These are phyloP conservation scores for Penicillium sclerotigenum DNA, from an alignment of 2,329 filamentous ascomycete genomes.

Conservation along the genomic window DNA sequence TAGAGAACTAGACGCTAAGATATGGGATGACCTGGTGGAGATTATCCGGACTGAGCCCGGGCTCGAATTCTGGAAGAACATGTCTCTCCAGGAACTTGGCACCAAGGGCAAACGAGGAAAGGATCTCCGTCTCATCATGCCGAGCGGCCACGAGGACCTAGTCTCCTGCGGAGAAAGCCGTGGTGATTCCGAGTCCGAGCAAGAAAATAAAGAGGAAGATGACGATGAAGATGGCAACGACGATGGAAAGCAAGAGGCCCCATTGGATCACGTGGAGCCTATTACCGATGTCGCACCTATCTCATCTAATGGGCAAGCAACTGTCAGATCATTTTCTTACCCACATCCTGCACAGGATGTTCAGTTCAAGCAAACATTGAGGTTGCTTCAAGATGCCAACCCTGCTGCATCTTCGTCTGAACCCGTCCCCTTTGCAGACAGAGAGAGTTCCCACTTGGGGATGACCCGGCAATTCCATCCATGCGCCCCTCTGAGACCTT, in stretches of 20 bases:
- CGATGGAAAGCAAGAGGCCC: neutral
- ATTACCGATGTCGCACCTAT: neutral
- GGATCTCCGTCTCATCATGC: slow-evolving; percentile 1
- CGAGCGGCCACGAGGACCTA: neutral
- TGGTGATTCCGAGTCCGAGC: neutral
- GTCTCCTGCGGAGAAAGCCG: neutral
- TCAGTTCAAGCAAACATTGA: neutral
- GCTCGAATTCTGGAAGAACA: slow-evolving; percentile 12
- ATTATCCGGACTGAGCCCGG: slow-evolving; percentile 4
- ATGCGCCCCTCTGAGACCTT: neutral
- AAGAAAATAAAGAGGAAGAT: neutral
- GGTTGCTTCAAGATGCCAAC: neutral
- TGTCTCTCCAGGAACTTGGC: slow-evolving; percentile 5
- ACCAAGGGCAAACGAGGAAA: slow-evolving; percentile 11
- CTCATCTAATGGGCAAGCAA: neutral
- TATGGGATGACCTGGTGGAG: slow-evolving; percentile 4
- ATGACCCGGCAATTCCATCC: neutral
- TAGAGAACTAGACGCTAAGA: neutral
- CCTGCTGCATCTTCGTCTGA: neutral
- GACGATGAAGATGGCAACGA: neutral
- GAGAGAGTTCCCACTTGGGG: neutral
- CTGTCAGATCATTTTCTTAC: neutral
- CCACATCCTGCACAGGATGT: neutral
- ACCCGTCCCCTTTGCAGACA: neutral
- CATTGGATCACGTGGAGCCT: neutral